Evolutionary conservation across 2,329 filamentous ascomycete genomes (phyloP), one percentile per base, ranked within the genome.

Genomic region (Fulvia fulva): DNA sequence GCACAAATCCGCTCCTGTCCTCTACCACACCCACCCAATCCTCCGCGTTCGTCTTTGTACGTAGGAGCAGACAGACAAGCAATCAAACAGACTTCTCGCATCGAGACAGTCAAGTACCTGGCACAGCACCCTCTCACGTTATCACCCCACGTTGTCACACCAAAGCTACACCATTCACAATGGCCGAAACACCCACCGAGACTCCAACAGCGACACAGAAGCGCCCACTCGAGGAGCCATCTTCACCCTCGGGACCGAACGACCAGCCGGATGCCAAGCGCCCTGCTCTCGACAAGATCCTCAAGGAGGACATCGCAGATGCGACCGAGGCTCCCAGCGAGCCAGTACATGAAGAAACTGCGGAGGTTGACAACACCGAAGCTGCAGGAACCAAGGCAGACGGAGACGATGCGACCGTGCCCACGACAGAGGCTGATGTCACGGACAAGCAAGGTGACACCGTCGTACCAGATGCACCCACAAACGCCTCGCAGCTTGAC

Each of bases 181-280:
- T 72, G 70, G 69, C 70, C 51, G 69, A 71, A 44, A 56, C 62
- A 50, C 76, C 78, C 30, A 21, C 47, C 47, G 69, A 74, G 55
- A 75, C 77, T 51, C 75, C 78, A 59, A 76, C 77, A 62, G 84
- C 85, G 52, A 88, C 86, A 59, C 85, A 90, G 72, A 99, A 99
- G 84, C 91, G 94, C 71, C 94, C 94, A 61, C 86, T 99, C 65
- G 94, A 99, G 81, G 94, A 97, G 73, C 89, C 93, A 11, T 97
- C 94, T 19, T 99, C 94, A 9, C 94, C 94, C 34, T 96, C 91
- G 30, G 89, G 89, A 63, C 88, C 89, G 41, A 91, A 85, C 73
- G 94, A 97, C 70, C 92, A 97, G 74, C 94, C 95, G 55, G 94
- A 99, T 68, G 94, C 94, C 63, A 99, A 99, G 80, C 90, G 94